phyloP scores from a whole-genome alignment of 768 basidiomycete genomes.

The Tricholoma terreum region DNA sequence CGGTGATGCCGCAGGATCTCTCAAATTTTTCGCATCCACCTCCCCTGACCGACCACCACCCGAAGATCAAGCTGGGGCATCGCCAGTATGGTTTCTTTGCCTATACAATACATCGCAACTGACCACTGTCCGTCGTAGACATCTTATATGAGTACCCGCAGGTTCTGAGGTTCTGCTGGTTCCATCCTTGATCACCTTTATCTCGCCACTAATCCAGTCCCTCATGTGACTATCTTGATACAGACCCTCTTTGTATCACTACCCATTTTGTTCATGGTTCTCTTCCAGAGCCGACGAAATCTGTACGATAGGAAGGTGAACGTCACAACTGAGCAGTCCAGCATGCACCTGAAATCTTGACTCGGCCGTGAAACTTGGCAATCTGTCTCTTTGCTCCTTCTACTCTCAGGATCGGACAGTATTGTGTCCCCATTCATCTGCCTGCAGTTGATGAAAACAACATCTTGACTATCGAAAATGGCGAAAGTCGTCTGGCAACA shows the following conservation, averaged over 20 bases:
- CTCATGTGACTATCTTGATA: not conserved
- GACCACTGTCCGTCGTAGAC: not conserved
- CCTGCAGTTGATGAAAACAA: not conserved
- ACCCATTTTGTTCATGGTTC: not conserved
- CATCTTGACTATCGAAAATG: not conserved
- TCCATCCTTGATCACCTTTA: not conserved
- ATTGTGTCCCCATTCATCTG: not conserved
- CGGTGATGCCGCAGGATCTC: slow-evolving; percentile 45
- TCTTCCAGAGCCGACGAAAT: slow-evolving; percentile 9
- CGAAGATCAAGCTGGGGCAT: slow-evolving; percentile 10
- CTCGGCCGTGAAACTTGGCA: slow-evolving; percentile 13
- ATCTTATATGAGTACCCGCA: not conserved
- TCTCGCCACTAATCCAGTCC: not conserved
- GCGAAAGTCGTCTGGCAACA: not conserved
- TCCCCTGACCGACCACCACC: slow-evolving; percentile 40
- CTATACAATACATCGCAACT: not conserved
- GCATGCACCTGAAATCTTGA: slow-evolving; percentile 1
- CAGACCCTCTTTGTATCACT: not conserved
- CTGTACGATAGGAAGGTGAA: slow-evolving; percentile 21
- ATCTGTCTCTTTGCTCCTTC: not conserved
- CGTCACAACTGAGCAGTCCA: slow-evolving; percentile 8
- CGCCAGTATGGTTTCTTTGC: slow-evolving; percentile 12
- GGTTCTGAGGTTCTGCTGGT: not conserved
- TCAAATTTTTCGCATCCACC: slow-evolving; percentile 51
- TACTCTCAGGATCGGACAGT: not conserved